These are phyloP conservation scores for Corchorus olitorius DNA, from an alignment of 345 rosid species.

Conservation along the genomic window DNA sequence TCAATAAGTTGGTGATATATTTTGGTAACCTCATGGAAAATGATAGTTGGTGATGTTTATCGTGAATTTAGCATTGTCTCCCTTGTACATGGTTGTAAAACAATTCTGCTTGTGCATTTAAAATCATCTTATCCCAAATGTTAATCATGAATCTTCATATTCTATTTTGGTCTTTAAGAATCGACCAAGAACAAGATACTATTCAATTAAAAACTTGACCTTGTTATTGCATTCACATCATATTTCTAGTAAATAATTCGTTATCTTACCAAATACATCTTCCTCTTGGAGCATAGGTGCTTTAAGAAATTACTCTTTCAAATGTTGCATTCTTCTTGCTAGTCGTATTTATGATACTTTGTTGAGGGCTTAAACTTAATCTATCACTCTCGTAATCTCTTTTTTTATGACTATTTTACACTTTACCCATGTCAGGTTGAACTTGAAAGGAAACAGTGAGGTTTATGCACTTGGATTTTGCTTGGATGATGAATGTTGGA, in stretches of 20 bases:
- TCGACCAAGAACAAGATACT: background rate
- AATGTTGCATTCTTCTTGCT: background rate
- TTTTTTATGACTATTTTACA: slow-evolving; percentile 22
- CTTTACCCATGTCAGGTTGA: slow-evolving; percentile 52
- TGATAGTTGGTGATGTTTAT: background rate
- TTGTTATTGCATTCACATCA: background rate
- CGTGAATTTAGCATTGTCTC: background rate
- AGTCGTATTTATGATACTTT: slow-evolving; percentile 3
- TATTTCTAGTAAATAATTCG: background rate
- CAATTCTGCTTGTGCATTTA: background rate
- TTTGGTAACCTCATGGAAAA: background rate
- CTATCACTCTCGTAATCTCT: background rate
- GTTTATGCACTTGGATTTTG: slow-evolving; percentile 62
- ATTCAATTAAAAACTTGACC: background rate
- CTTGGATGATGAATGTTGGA: slow-evolving; percentile 92
- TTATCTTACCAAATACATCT: background rate
- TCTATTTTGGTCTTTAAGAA: background rate
- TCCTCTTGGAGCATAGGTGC: background rate
- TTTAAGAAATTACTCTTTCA: background rate
- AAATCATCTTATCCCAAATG: background rate
- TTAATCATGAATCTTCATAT: background rate
- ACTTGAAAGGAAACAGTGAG: slow-evolving; percentile 55
- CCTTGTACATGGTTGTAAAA: background rate
- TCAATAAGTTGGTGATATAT: background rate
- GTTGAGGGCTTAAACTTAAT: slow-evolving; percentile 1